These are phyloP conservation scores for Solanum virginianum DNA, from an alignment of 257 asterid species.

Conservation along the genomic window DNA sequence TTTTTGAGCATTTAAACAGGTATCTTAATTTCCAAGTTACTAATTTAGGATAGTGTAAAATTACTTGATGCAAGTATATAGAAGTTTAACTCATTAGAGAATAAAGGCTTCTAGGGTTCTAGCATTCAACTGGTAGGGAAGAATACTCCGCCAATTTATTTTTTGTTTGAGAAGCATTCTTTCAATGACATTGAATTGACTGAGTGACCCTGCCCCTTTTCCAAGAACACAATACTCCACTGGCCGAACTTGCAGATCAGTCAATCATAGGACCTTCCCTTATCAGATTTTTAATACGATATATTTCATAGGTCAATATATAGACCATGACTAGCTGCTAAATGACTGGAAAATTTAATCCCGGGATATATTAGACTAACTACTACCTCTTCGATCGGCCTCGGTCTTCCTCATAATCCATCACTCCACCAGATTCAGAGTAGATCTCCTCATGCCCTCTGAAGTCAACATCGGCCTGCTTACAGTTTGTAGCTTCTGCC, in stretches of 20 bases:
- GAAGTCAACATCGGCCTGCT: constrained; percentile 79
- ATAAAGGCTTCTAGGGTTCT: neutral
- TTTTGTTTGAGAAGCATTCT: neutral
- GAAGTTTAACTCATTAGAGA: neutral
- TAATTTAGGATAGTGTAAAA: neutral
- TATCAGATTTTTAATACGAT: neutral
- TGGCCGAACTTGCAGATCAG: neutral
- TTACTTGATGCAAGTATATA: neutral
- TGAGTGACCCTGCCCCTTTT: neutral
- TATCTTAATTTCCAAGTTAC: neutral
- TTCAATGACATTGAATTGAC: neutral
- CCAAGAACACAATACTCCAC: neutral
- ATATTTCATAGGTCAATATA: neutral
- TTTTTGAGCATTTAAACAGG: neutral
- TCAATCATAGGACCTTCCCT: neutral
- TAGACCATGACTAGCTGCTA: neutral
- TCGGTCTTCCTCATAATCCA: constrained; percentile 90
- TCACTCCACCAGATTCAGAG: constrained; percentile 92
- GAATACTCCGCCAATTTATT: neutral
- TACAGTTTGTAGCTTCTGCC: constrained; percentile 93
- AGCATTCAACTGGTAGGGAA: neutral
- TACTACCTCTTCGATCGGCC: constrained; percentile 83
- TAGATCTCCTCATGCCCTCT: constrained; percentile 83
- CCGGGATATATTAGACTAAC: neutral
- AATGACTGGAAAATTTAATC: constrained; percentile 1